Evolutionary conservation across 73 alveolate species (phyloP), one percentile per base, ranked within the genome.

Genomic region (Uronychia setigera): DNA sequence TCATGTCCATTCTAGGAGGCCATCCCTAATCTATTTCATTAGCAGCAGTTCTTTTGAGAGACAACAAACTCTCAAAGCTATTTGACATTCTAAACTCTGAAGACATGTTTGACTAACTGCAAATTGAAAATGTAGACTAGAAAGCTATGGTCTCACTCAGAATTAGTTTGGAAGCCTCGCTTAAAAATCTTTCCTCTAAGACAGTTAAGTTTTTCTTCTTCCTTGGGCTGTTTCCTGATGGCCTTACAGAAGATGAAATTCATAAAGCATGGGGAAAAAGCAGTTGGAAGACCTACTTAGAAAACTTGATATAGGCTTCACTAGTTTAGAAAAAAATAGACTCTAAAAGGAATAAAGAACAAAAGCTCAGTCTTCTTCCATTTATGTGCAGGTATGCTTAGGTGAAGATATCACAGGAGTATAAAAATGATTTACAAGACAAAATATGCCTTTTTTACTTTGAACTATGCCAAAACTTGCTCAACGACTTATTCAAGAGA

Each of bases 201-300:
- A 87, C 93, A 26, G 33, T 80, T 0, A 13, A 84, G 31, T 76
- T 90, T 74, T 90, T 90, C 82, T 85, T 86, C 34, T 59, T 90
- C 33, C 57, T 90, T 58, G 95, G 95, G 31, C 85, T 90, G 79
- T 77, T 90, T 1, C 95, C 95, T 25, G 91, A 88, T 11, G 95
- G 95, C 29, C 67, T 90, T 74, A 78, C 58, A 1, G 83, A 80
- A 26, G 77, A 32, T 0, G 93, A 84, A 33, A 46, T 90, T 28
- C 77, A 33, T 26, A 58, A 85, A 35, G 28, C 85, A 28, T 90
- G 95, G 92, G 88, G 85, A 57, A 35, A 85, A n/a, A 25, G n/a
- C 19, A 58, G 74, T 33, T 83, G 84, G 81, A 75, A 80, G 32
- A 31, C 82, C 26, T 77, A 85, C 26, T 25, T 85, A 9, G 95